Base-by-base conservation (phyloP, 2,329 filamentous ascomycete genomes). In the Colletotrichum cordylinicola region DNA sequence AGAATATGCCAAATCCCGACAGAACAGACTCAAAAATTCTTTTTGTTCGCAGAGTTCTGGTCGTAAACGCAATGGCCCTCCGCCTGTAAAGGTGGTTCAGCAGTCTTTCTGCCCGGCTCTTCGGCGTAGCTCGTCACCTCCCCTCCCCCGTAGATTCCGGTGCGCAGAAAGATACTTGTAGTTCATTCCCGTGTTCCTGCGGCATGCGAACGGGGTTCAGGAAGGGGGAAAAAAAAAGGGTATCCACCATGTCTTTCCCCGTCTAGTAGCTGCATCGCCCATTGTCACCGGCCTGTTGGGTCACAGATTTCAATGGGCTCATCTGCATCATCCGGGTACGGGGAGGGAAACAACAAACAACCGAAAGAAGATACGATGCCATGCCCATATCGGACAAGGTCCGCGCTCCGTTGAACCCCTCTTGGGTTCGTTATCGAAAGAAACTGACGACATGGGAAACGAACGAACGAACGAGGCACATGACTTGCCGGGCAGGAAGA, bases 1-100 rank as follows among this genome's bases (percentile, higher is more conserved):
- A 52, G 72, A 55, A 64, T 52, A 75, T 65, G 70, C 68, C 69
- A 75, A 58, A 67, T 67, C 55, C 73, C 62, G 69, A 75, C 21
- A 74, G 43, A 48, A 61, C 67, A 55, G 52, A 29, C 52, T 8
- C 12, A 6, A 18, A 39, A 43, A 4, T 24, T 4, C n/a, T 43
- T 18, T 43, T 43, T 43, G 18, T 43, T 27, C 12, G 43, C 52
- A 72, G 52, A 75, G 67, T 71, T 75, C 33, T 61, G 43, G 43
- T n/a, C 35, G 52, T 13, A 52, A 58, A 62, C 29, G 61, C 39
- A 58, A n/a, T 70, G 66, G 18, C 58, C 39, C 18, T 43, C 39
- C 39, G 16, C 29, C 29, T 29, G 29, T 29, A 10, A 10, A 48
- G 35, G 13, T 15, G 15, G 43, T 48, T 48, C n/a, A 48, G n/a